Base-by-base conservation (phyloP, 768 basidiomycete species). In the Suillus alpinus region DNA sequence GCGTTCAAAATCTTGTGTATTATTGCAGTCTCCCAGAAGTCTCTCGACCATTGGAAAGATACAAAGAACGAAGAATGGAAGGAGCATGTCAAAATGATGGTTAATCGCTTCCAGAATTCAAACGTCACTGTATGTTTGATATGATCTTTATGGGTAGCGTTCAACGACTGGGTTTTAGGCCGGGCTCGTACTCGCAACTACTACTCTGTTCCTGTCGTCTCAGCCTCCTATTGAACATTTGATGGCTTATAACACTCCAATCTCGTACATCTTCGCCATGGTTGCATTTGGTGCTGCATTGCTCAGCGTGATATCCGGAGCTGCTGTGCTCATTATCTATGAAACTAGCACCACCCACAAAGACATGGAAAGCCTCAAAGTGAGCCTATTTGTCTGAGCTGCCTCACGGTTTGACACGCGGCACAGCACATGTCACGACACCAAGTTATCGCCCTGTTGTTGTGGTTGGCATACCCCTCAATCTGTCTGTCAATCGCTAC, bases 281-380 rank as follows among this genome's bases (percentile, higher is more conserved):
- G 3, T 39, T 39, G 26, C 53, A 39, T 55, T 55, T 29, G 37
- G 53, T 18, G 36, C 37, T 16, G 53, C 53, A 36, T 39, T 55
- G 23, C 53, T 55, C 32, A 55, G 53, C 26, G 53, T 55, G 16
- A 55, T 55, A 39, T 39, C 53, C 6, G 53, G 53, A 55, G 37
- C 53, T 18, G 36, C 53, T 5, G 53, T 55, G 23, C 37, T 55
- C 10, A 8, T 55, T 16, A 55, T 55, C 16, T 55, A 55, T 18
- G 53, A 55, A 37, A 55, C 53, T 18, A 39, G 36, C 6, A 34
- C 32, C 37, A 26, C 37, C 39, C 37, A 55, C 9, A 18, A 55
- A 26, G 53, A 55, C 16, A 55, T 55, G 53, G 53, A 26, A 18
- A 26, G 16, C 5, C 53, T 55, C 23, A 55, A 26, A 9, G 53